A percentile compares a stretch with the other conserved stretches of the same genome.
Conservation (phyloP, 2,329 filamentous ascomycete genomes). For the Colletotrichum sojae region DNA sequence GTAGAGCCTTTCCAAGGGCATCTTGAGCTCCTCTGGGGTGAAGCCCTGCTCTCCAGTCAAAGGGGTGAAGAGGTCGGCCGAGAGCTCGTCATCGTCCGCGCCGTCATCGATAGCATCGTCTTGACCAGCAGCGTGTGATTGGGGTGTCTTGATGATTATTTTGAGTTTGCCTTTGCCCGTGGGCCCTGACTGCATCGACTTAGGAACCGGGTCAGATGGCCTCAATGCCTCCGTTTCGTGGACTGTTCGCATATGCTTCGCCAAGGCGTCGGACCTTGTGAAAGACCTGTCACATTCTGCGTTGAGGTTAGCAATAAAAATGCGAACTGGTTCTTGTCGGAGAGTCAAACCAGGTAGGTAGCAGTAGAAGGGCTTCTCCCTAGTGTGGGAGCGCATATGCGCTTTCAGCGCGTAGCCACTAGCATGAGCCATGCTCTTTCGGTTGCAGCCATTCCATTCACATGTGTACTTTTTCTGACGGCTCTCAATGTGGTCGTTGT, state of each 20-base stretch:
- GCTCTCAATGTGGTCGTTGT: conserved; percentile 93
- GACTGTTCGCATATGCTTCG: conserved; percentile 98
- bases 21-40: conserved; percentile 73
- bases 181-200: conserved; percentile 71
- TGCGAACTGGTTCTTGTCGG: background rate
- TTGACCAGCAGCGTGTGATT: conserved; percentile 70
- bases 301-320: conserved; percentile 40
- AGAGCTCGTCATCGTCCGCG: conserved; percentile 67
- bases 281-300: conserved; percentile 97
- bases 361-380: conserved; percentile 99
- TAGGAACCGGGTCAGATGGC: conserved; percentile 82
- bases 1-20: conserved; percentile 72
- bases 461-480: conserved; percentile 98
- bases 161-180: conserved; percentile 69
- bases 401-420: conserved; percentile 96
- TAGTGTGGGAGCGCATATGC: conserved; percentile 97
- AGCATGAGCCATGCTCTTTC: conserved; percentile 92
- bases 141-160: conserved; percentile 74
- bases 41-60: conserved; percentile 74
- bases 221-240: conserved; percentile 95
- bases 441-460: conserved; percentile 91
- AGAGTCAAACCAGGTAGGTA: conserved; percentile 82
- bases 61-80: conserved; percentile 71
- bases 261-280: conserved; percentile 93
- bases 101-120: conserved; percentile 69